Evolutionary conservation across 139 green algal species (phyloP).

Genomic region (Diplosphaera chodatii): DNA sequence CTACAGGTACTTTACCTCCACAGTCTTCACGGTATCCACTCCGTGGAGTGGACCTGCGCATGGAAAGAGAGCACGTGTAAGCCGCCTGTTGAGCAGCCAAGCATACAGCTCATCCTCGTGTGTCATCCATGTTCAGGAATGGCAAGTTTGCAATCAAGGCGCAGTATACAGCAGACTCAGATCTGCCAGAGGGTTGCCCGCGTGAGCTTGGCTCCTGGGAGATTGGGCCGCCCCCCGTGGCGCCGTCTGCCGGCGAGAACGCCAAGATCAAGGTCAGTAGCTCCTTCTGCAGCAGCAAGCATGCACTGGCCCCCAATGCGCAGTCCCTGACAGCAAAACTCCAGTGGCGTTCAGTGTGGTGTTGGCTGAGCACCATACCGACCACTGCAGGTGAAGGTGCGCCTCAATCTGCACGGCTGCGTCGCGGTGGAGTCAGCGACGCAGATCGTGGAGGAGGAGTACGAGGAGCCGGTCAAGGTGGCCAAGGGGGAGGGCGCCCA

Average conservation of each 20-base stretch:
- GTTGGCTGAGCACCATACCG: too few relatives aligned
- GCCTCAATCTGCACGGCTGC: conserved; percentile 88
- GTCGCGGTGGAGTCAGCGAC: conserved; percentile 72
- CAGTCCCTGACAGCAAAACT: too few relatives aligned
- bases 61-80: too few relatives aligned
- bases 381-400: conserved; percentile 51
- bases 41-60: too few relatives aligned
- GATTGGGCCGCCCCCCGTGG: conserved; percentile 33
- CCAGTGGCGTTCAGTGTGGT: too few relatives aligned
- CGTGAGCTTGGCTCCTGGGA: conserved; percentile 39
- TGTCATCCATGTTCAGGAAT: too few relatives aligned
- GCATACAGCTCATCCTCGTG: too few relatives aligned
- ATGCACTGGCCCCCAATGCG: too few relatives aligned
- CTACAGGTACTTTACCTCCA: too few relatives aligned
- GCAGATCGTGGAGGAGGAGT: conserved; percentile 79
- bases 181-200: conserved; percentile 42
- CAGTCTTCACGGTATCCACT: too few relatives aligned
- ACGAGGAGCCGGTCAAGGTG: conserved; percentile 34
- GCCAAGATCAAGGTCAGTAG: conserved; percentile 86
- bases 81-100: too few relatives aligned
- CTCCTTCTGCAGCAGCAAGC: too few relatives aligned
- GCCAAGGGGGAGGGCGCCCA: conserved; percentile 13
- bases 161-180: conserved; percentile 56
- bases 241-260: conserved; percentile 42
- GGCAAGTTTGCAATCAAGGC: conserved; percentile 65